Conservation (phyloP, 2,329 filamentous ascomycete genomes). For the Tetracladium maxilliforme region DNA sequence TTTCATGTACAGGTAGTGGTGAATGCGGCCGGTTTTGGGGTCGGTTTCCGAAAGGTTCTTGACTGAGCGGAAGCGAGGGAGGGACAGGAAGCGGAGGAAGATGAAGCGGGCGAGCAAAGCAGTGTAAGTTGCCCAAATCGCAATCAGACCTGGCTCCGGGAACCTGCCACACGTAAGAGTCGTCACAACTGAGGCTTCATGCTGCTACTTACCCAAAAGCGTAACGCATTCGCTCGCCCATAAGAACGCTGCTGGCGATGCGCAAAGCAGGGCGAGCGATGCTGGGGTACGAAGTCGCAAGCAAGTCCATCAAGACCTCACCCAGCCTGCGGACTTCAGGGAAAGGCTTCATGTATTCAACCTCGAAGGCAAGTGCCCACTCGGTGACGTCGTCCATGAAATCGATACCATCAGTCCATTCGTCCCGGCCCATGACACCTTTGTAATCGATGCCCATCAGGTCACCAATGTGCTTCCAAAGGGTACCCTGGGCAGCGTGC, state of each 20-base stretch:
- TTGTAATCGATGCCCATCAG: conserved; percentile 47
- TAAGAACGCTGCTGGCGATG: conserved; percentile 38
- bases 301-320: conserved; percentile 40
- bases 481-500: conserved; percentile 47
- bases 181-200: conserved; percentile 1
- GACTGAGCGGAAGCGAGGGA: conserved; percentile 36
- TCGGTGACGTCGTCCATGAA: conserved; percentile 30
- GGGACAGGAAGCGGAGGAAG: conserved; percentile 40
- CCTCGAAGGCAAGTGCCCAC: conserved; percentile 44
- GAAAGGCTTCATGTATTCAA: conserved; percentile 37
- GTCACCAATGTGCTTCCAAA: conserved; percentile 60
- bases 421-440: conserved; percentile 9
- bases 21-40: conserved; percentile 34
- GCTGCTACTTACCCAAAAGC: conserved; percentile 42
- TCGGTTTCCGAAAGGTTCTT: conserved; percentile 28
- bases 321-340: conserved; percentile 34
- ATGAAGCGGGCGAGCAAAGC: conserved; percentile 37
- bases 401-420: conserved; percentile 34
- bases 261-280: conserved; percentile 27
- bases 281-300: conserved; percentile 38
- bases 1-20: conserved; percentile 35
- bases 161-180: conserved; percentile 16
- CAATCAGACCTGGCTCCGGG: conserved; percentile 25
- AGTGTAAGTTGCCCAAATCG: conserved; percentile 25
- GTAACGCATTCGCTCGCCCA: conserved; percentile 47